Conservation (phyloP, 495 filamentous ascomycete species). For the Penicillium cataractarum region DNA sequence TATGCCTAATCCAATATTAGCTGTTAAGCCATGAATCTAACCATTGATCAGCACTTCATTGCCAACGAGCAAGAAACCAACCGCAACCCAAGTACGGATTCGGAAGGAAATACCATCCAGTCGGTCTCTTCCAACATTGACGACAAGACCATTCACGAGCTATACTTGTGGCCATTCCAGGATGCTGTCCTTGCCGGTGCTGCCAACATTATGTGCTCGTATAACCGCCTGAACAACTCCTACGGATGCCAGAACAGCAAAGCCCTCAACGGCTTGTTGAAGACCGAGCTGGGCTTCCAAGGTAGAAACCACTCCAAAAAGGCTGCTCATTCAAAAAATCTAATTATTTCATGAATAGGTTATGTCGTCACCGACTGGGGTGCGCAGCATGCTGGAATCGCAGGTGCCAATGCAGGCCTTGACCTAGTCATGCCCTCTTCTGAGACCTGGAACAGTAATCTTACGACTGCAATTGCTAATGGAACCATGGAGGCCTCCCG, state of each 20-base stretch:
- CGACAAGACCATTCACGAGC: slow-evolving; percentile 71
- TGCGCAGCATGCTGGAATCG: slow-evolving; percentile 59
- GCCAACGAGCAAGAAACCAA: slow-evolving; percentile 87
- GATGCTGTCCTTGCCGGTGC: slow-evolving; percentile 57
- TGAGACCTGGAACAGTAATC: slow-evolving; percentile 48
- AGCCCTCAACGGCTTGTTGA: slow-evolving; percentile 58
- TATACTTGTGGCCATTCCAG: slow-evolving; percentile 69
- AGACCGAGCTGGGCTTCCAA: slow-evolving; percentile 61
- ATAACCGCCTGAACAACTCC: slow-evolving; percentile 66
- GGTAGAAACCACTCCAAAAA: slow-evolving; percentile 37
- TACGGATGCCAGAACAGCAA: slow-evolving; percentile 70
- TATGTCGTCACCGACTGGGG: slow-evolving; percentile 61
- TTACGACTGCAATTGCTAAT: slow-evolving; percentile 56
- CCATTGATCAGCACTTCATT: slow-evolving; percentile 64
- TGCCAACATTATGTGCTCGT: slow-evolving; percentile 61
- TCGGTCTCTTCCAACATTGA: slow-evolving; percentile 63
- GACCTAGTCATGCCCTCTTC: slow-evolving; percentile 62
- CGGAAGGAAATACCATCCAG: slow-evolving; percentile 47
- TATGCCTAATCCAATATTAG: slow-evolving; percentile 17
- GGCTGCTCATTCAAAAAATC: neutral
- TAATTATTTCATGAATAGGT: slow-evolving; percentile 55
- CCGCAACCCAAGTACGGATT: slow-evolving; percentile 40
- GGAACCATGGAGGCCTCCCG: slow-evolving; percentile 46
- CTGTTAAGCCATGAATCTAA: neutral
- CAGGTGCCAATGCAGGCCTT: slow-evolving; percentile 56